phyloP scores from a whole-genome alignment of 2,329 filamentous ascomycete genomes.

The Ceratocystis cubensis region DNA sequence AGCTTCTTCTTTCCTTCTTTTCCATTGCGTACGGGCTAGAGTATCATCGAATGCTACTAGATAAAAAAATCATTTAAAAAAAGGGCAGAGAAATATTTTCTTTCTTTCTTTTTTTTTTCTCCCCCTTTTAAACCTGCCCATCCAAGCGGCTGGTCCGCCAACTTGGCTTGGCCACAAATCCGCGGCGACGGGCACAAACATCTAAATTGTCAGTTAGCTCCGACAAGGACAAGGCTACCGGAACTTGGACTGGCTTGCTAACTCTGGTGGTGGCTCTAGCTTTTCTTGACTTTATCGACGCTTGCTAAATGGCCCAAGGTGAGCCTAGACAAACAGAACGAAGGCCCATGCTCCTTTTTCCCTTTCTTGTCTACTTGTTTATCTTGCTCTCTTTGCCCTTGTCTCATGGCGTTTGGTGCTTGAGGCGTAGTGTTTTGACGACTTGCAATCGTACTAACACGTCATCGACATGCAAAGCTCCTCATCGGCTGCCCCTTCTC shows the following conservation, averaged over 20 bases:
- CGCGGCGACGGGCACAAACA: constrained; percentile 1
- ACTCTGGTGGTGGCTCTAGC: too few relatives aligned
- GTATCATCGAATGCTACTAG: background rate
- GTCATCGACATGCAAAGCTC: background rate
- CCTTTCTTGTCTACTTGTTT: background rate
- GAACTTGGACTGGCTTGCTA: background rate
- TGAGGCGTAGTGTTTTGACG: background rate
- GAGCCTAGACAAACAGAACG: background rate
- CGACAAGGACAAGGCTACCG: constrained; percentile 6
- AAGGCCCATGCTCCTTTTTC: constrained; percentile 7
- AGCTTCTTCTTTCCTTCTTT: background rate
- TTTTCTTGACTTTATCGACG: background rate
- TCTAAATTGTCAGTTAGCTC: constrained; percentile 4
- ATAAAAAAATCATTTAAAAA: background rate
- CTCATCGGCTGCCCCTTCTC: background rate
- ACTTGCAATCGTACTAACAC: background rate
- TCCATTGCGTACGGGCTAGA: background rate
- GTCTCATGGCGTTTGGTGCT: background rate
- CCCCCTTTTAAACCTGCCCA: background rate
- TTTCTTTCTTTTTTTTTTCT: background rate
- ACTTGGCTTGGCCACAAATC: background rate
- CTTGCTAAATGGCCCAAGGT: background rate
- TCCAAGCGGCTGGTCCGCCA: background rate
- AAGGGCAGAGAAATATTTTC: background rate
- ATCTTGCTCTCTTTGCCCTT: background rate